Evolutionary conservation across 257 asterid species (phyloP).

Genomic region (Nicotiana sylvestris): DNA sequence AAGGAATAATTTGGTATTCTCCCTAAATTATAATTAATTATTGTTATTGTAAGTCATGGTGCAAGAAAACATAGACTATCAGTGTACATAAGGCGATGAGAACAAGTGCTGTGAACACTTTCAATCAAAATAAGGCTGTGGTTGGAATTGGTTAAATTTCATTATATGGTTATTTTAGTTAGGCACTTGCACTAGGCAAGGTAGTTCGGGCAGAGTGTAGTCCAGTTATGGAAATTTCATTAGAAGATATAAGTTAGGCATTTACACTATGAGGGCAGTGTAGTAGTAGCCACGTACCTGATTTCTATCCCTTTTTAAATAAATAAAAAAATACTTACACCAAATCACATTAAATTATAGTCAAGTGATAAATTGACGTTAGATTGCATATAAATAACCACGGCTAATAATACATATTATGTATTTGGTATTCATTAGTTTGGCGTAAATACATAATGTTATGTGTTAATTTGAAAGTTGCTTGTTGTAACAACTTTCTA

Average conservation of each 20-base stretch:
- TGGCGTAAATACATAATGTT: background rate
- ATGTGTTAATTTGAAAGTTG: background rate
- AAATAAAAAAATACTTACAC: background rate
- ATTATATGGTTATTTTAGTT: background rate
- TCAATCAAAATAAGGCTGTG: constrained; percentile 29
- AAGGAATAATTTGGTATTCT: too few species aligned
- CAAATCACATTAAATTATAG: background rate
- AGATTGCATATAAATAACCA: too few species aligned
- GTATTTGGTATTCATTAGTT: background rate
- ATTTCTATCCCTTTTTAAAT: background rate
- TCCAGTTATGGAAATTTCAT: background rate
- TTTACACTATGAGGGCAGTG: background rate
- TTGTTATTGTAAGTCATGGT: too few species aligned
- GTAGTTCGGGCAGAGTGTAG: constrained; percentile 10
- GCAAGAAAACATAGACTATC: too few species aligned
- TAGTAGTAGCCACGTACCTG: background rate
- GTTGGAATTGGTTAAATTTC: constrained; percentile 21
- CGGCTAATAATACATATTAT: background rate
- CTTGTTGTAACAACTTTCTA: background rate
- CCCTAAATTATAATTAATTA: too few species aligned
- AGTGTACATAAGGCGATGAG: background rate
- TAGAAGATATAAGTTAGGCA: background rate
- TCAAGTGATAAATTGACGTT: too few species aligned
- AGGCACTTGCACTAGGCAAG: background rate
- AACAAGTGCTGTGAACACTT: constrained; percentile 1